Percentiles rank a stretch among this genome's conserved stretches.
Conservation (phyloP, 1,284 basidiomycete genomes). For the Earliella scabrosa region DNA sequence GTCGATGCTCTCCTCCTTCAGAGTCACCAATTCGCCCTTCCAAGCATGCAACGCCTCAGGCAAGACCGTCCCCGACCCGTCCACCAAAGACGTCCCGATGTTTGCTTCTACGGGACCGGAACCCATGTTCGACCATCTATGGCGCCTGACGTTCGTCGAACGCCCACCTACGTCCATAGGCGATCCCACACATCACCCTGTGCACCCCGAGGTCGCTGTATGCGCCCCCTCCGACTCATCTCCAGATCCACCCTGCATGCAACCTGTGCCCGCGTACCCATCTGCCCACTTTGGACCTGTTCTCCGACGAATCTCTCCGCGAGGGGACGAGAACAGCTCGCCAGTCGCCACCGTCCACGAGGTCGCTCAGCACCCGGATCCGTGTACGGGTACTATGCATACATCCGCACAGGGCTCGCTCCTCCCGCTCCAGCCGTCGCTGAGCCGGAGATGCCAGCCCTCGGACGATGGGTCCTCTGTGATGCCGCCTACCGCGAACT, state of each 20-base stretch:
- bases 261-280: too few species aligned
- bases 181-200: too few species aligned
- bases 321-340: not conserved
- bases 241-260: too few species aligned
- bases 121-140: constrained; percentile 22
- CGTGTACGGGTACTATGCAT: not conserved
- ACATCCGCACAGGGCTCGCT: not conserved
- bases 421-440: not conserved
- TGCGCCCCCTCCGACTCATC: not conserved
- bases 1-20: constrained; percentile 21
- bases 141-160: constrained; percentile 12
- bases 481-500: too few species aligned
- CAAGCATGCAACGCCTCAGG: not conserved
- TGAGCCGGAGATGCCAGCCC: too few species aligned
- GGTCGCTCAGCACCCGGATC: not conserved
- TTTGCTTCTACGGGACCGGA: constrained; percentile 13
- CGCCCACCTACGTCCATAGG: not conserved
- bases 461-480: too few species aligned
- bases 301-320: not conserved
- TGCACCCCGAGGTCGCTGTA: not conserved
- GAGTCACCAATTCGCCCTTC: not conserved
- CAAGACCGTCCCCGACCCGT: not conserved
- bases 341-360: not conserved
- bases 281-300: not conserved
- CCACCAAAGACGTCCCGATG: not conserved